phyloP scores from a whole-genome alignment of 2,329 filamentous ascomycete genomes.

The Pseudonectria buxi region DNA sequence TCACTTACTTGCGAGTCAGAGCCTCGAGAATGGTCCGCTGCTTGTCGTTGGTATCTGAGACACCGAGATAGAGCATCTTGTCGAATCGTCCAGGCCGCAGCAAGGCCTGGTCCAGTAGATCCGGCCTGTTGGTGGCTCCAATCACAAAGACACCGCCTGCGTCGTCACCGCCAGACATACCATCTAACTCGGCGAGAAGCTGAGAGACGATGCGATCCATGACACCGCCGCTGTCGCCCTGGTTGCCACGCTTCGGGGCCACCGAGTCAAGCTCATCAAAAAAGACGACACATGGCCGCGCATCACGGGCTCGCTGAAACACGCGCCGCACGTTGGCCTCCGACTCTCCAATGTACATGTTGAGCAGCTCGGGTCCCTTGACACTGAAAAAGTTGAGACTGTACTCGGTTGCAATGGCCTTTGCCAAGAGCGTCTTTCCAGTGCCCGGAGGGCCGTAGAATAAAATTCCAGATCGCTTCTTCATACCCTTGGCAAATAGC shows the following conservation, averaged over 20 bases:
- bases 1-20: slow-evolving; percentile 78
- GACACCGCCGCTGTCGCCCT: slow-evolving; percentile 93
- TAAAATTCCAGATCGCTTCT: slow-evolving; percentile 88
- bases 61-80: slow-evolving; percentile 96
- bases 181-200: slow-evolving; percentile 88
- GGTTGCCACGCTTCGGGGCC: slow-evolving; percentile 91
- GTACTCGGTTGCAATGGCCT: slow-evolving; percentile 90
- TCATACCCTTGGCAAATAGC: slow-evolving; percentile 94
- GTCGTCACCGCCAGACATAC: slow-evolving; percentile 91
- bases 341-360: slow-evolving; percentile 95
- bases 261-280: slow-evolving; percentile 92
- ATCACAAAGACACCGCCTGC: slow-evolving; percentile 91
- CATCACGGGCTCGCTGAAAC: slow-evolving; percentile 80
- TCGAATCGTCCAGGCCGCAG: slow-evolving; percentile 89
- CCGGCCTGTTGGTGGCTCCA: slow-evolving; percentile 89
- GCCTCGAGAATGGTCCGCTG: slow-evolving; percentile 92
- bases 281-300: slow-evolving; percentile 83
- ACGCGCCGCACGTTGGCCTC: slow-evolving; percentile 87
- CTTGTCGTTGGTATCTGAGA: slow-evolving; percentile 95
- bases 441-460: slow-evolving; percentile 91
- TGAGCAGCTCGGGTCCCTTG: slow-evolving; percentile 84
- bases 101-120: slow-evolving; percentile 84
- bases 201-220: slow-evolving; percentile 98
- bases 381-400: slow-evolving; percentile 92
- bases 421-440: slow-evolving; percentile 86